Conservation (phyloP, 371 early-diverging fungal species). For the Gilbertella persicaria region DNA sequence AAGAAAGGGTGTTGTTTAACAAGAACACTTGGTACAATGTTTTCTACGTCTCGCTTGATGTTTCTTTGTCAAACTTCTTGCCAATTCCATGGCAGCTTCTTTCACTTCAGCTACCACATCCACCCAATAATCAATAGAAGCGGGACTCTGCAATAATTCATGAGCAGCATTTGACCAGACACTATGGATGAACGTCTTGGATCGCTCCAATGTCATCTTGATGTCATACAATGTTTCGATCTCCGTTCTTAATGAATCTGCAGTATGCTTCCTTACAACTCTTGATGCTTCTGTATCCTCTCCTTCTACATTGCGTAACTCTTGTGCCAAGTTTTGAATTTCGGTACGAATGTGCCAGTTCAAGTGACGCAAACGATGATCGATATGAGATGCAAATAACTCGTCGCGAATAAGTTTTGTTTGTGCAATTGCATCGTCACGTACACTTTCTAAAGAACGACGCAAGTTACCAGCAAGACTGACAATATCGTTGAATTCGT, state of each 20-base stretch:
- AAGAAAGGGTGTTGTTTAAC: no score
- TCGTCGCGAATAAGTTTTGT: constrained; percentile 4
- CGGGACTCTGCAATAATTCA: constrained; percentile 18
- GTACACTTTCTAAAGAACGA: constrained; percentile 14
- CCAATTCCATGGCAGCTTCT: constrained; percentile 9
- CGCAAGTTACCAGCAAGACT: constrained; percentile 16
- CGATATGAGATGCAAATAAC: background rate
- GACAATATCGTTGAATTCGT: constrained; percentile 13
- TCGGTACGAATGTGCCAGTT: constrained; percentile 4
- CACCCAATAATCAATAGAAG: constrained; percentile 14
- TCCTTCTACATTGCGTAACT: background rate
- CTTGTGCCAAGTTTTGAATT: background rate
- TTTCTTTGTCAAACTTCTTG: constrained; percentile 1
- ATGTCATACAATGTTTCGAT: constrained; percentile 6
- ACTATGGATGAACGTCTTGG: constrained; percentile 1
- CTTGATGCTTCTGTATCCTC: background rate
- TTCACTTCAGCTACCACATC: constrained; percentile 12
- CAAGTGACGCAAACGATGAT: constrained; percentile 10
- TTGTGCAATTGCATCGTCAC: constrained; percentile 11
- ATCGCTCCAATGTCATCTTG: background rate
- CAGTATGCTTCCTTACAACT: constrained; percentile 9
- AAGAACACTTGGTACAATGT: no score
- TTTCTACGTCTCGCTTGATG: no score
- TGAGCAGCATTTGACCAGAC: constrained; percentile 11
- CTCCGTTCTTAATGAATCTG: constrained; percentile 1